phyloP scores from a whole-genome alignment of 768 basidiomycete genomes.

The Kwoniella europaea region DNA sequence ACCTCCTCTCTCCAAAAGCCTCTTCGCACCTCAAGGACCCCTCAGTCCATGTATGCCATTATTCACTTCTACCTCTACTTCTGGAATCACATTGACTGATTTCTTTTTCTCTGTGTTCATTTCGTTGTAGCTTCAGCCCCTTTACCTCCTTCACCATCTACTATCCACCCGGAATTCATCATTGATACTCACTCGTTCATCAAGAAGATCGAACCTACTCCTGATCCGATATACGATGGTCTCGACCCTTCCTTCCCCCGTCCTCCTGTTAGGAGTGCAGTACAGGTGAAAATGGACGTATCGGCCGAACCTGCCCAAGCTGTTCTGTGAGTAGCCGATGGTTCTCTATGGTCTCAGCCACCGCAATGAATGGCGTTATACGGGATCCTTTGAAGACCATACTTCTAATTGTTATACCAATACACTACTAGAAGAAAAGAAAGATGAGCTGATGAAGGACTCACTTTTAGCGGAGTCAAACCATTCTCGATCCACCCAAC shows the following conservation, averaged over 20 bases:
- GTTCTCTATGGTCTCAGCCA: too few species aligned
- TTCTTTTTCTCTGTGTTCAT: neutral
- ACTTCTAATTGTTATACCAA: neutral
- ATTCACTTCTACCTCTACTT: neutral
- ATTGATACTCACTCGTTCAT: constrained; percentile 48
- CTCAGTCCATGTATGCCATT: constrained; percentile 42
- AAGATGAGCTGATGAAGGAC: neutral
- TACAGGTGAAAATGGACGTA: constrained; percentile 43
- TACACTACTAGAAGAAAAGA: neutral
- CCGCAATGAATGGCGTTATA: too few species aligned
- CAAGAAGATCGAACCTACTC: constrained; percentile 6
- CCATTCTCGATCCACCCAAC: constrained; percentile 50
- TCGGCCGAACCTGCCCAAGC: constrained; percentile 29
- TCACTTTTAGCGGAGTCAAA: constrained; percentile 28
- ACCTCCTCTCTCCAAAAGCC: constrained; percentile 39
- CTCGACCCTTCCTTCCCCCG: constrained; percentile 25
- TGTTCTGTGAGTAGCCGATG: constrained; percentile 21
- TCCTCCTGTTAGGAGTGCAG: constrained; percentile 34
- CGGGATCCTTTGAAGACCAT: too few species aligned
- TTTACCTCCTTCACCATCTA: constrained; percentile 38
- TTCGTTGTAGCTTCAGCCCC: constrained; percentile 40
- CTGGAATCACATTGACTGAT: neutral
- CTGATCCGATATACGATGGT: constrained; percentile 26
- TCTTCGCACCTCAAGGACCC: constrained; percentile 42
- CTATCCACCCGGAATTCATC: constrained; percentile 44